Evolutionary conservation across 2,329 filamentous ascomycete genomes (phyloP).

Genomic region (Bisporella sp.): DNA sequence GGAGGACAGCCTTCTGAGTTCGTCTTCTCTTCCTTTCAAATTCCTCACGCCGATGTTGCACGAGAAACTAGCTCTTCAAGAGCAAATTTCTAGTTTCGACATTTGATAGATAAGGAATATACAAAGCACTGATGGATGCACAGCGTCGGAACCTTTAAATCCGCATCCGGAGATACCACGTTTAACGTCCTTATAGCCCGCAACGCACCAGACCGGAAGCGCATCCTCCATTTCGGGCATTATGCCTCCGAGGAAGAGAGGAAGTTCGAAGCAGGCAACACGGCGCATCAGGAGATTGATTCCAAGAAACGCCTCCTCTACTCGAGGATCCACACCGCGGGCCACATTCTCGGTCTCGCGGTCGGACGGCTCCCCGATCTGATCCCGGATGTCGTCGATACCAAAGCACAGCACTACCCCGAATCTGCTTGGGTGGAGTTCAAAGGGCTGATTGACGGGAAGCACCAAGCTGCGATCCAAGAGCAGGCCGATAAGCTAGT

Average conservation of each 20-base stretch:
- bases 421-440: slow-evolving; percentile 63
- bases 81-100: too few species aligned
- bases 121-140: too few species aligned
- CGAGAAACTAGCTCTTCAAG: too few species aligned
- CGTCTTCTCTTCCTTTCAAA: background rate
- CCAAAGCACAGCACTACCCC: slow-evolving; percentile 67
- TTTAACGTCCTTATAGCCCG: background rate
- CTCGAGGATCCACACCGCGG: slow-evolving; percentile 66
- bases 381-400: slow-evolving; percentile 50
- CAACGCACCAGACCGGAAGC: background rate
- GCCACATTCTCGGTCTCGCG: slow-evolving; percentile 64
- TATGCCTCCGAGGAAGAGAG: slow-evolving; percentile 7
- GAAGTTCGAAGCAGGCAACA: slow-evolving; percentile 34
- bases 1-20: slow-evolving; percentile 63
- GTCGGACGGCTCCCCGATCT: slow-evolving; percentile 46
- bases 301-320: slow-evolving; percentile 51
- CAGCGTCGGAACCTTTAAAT: slow-evolving; percentile 8
- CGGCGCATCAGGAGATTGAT: slow-evolving; percentile 52
- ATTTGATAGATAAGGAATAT: too few species aligned
- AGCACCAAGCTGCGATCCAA: slow-evolving; percentile 57
- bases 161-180: background rate
- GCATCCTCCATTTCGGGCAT: slow-evolving; percentile 56
- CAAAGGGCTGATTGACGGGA: slow-evolving; percentile 56
- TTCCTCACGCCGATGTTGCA: too few species aligned
- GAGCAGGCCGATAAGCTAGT: slow-evolving; percentile 52